Conservation (phyloP, 495 filamentous ascomycete genomes). For the Tetracladium setigerum region DNA sequence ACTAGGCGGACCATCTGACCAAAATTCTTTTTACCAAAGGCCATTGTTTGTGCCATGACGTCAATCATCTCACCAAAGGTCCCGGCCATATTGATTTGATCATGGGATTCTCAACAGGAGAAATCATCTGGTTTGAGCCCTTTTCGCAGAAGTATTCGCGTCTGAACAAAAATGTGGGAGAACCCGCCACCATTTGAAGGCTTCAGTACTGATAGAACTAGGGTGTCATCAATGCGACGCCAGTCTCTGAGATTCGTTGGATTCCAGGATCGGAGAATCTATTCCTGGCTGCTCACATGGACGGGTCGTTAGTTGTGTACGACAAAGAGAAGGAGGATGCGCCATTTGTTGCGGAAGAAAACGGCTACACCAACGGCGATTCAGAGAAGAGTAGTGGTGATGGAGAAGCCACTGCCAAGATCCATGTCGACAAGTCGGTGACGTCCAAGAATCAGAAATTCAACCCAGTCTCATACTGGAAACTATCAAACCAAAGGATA, state of each 20-base stretch:
- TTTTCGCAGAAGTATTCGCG: constrained; percentile 93
- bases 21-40: constrained; percentile 96
- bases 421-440: constrained; percentile 76
- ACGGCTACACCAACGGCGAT: constrained; percentile 31
- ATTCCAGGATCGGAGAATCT: constrained; percentile 89
- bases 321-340: constrained; percentile 99
- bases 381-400: constrained; percentile 12
- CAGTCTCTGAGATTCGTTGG: constrained; percentile 86
- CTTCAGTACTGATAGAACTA: no score
- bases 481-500: constrained; percentile 78
- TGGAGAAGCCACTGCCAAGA: constrained; percentile 17
- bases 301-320: constrained; percentile 90
- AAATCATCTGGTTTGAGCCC: constrained; percentile 98
- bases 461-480: constrained; percentile 89
- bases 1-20: constrained; percentile 73
- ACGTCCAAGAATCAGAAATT: constrained; percentile 87
- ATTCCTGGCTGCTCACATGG: constrained; percentile 88
- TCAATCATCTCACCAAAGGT: constrained; percentile 77
- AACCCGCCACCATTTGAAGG: neutral
- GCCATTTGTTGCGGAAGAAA: constrained; percentile 38
- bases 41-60: constrained; percentile 90
- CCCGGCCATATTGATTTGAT: constrained; percentile 77
- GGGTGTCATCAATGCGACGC: constrained; percentile 78
- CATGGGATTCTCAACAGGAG: constrained; percentile 91
- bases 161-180: constrained; percentile 83